These are phyloP conservation scores for Meira miltonrushii DNA, from an alignment of 1,284 basidiomycete species.

Conservation along the genomic window DNA sequence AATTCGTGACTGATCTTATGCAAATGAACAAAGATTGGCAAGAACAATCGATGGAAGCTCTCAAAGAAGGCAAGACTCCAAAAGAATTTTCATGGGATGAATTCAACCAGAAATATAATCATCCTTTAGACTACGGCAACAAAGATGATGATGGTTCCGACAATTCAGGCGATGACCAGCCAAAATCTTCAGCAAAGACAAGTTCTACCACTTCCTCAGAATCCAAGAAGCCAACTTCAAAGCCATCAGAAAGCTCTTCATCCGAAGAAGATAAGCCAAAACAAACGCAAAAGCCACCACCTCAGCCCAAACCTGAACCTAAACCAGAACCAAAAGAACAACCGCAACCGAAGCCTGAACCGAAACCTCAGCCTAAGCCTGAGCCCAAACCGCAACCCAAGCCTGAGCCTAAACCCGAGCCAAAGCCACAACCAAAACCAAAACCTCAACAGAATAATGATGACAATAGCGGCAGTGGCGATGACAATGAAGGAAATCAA, in stretches of 20 bases:
- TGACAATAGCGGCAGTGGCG: too few relatives aligned
- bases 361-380: background rate
- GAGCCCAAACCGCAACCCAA: background rate
- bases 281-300: too few relatives aligned
- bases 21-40: conserved; percentile 22
- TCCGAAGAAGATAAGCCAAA: conserved; percentile 12
- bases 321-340: conserved; percentile 7
- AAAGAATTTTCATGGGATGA: conserved; percentile 20
- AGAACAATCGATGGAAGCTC: conserved; percentile 28
- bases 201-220: background rate
- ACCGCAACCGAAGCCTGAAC: background rate
- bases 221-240: conserved; percentile 4
- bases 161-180: conserved; percentile 3
- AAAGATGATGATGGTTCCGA: background rate
- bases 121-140: conserved; percentile 6
- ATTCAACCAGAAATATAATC: conserved; percentile 21
- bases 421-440: conserved; percentile 14
- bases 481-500: conserved; percentile 3
- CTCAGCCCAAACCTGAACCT: background rate
- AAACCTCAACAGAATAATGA: conserved; percentile 22
- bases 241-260: conserved; percentile 25
- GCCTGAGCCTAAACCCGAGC: background rate
- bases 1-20: too few relatives aligned
- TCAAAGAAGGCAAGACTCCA: conserved; percentile 29
- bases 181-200: conserved; percentile 7